Evolutionary conservation across 2,329 filamentous ascomycete species (phyloP), one percentile per base, ranked within the genome.

Genomic region (Fusarium penzigii): DNA sequence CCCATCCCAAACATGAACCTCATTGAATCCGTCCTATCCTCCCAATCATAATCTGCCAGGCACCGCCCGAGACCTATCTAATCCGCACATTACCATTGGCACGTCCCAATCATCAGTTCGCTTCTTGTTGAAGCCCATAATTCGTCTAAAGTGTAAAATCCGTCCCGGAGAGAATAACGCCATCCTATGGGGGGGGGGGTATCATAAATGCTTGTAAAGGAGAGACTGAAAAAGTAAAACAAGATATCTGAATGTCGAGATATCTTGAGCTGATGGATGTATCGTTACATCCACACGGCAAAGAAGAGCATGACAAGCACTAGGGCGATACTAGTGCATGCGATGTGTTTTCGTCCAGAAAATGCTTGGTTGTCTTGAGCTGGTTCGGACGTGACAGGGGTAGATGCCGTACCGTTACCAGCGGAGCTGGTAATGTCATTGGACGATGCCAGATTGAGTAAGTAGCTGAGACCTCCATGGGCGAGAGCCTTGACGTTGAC

Each of bases 331-430:
- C 67, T 67, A 29, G 66, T 58, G 16, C 58, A 58, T n/a, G 66
- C 61, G 25, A 70, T 57, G 17, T 62, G 61, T 41, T 61, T 61
- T 39, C 67, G 63, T 25, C 57, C 62, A 6, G 66, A 65, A 1
- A 92, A 70, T 3, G 87, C 84, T 57, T 85, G 83, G 14, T 88
- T 86, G 61, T 90, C 76, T 10, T 78, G 75, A 2, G 74, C 80
- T 2, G 82, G 79, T 46, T 79, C 89, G 45, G 90, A 87, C 72
- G 95, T 92, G 74, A 95, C 85, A 68, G 87, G 96, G 3, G 91
- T 77, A 39, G 87, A 88, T 64, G 96, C 85, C 53, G 94, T 88
- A 70, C 96, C 92, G 67, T 96, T 96, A 58, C 91, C 92, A 53
- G 96, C 81, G 64, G 95, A 89, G 42, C 89, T 91, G 11, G 91